A percentile compares a stretch with the other conserved stretches of the same genome.
These are phyloP conservation scores for Aspergillus pseudotamarii DNA, from an alignment of 2,329 filamentous ascomycete species.

Conservation along the genomic window DNA sequence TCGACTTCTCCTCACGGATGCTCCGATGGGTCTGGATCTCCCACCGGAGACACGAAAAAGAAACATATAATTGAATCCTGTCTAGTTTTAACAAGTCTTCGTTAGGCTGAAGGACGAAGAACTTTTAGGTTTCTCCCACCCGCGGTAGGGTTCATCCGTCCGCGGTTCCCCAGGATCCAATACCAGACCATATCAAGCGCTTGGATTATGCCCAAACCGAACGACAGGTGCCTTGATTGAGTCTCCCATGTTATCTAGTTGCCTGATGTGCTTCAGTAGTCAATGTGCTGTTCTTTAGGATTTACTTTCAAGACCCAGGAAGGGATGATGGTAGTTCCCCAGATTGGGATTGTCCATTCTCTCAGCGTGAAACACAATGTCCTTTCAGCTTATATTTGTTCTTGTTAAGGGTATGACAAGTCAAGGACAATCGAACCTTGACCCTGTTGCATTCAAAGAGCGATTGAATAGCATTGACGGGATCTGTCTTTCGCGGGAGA, in stretches of 20 bases:
- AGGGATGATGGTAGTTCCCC: neutral
- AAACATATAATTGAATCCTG: neutral
- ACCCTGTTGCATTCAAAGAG: neutral
- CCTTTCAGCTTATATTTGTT: neutral
- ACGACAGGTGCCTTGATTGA: neutral
- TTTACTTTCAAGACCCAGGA: neutral
- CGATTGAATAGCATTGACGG: neutral
- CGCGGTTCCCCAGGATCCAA: neutral
- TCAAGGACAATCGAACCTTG: neutral
- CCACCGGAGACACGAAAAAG: neutral
- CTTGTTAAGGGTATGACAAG: neutral
- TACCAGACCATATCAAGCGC: neutral
- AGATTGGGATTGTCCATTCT: neutral
- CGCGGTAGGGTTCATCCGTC: neutral
- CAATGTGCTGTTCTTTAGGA: neutral
- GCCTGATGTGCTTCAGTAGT: neutral
- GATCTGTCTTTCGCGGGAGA: neutral
- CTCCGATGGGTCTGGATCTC: constrained; percentile 10
- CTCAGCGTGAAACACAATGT: neutral
- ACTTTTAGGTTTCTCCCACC: neutral
- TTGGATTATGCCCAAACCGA: neutral
- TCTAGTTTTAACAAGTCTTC: neutral
- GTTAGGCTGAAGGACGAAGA: neutral
- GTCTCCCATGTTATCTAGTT: neutral
- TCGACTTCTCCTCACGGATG: constrained; percentile 22